Conservation (phyloP, 2,329 filamentous ascomycete genomes). For the Aspergillus flavus region DNA sequence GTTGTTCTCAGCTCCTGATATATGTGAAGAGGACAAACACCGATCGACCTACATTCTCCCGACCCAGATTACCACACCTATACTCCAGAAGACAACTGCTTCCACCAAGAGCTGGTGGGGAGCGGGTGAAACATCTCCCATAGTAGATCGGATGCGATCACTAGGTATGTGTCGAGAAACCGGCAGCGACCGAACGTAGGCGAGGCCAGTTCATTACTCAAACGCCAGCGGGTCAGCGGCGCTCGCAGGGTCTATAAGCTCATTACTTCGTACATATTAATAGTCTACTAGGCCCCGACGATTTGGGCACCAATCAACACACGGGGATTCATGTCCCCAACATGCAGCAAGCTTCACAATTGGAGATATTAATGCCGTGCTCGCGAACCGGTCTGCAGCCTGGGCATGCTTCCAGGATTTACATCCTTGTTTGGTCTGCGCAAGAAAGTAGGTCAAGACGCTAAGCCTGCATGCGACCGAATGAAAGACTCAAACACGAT, state of each 20-base stretch:
- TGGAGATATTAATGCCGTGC: not conserved
- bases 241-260: no score
- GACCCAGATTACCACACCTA: conserved; percentile 15
- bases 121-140: conserved; percentile 22
- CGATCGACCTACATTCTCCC: not conserved
- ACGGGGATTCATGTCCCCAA: not conserved
- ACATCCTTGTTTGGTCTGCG: not conserved
- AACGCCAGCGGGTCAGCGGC: not conserved
- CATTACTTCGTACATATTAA: no score
- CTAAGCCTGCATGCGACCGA: not conserved
- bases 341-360: not conserved
- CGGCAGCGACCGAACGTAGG: not conserved
- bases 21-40: not conserved
- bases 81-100: conserved; percentile 31
- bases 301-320: not conserved
- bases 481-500: not conserved
- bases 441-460: not conserved
- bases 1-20: not conserved
- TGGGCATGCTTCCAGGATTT: not conserved
- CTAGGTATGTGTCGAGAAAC: not conserved
- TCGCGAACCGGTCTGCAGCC: not conserved
- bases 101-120: conserved; percentile 23
- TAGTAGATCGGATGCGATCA: conserved; percentile 7
- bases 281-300: not conserved
- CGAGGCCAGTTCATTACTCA: not conserved